Evolutionary conservation across 2,329 filamentous ascomycete species (phyloP).

Genomic region (Botrytis fragariae): DNA sequence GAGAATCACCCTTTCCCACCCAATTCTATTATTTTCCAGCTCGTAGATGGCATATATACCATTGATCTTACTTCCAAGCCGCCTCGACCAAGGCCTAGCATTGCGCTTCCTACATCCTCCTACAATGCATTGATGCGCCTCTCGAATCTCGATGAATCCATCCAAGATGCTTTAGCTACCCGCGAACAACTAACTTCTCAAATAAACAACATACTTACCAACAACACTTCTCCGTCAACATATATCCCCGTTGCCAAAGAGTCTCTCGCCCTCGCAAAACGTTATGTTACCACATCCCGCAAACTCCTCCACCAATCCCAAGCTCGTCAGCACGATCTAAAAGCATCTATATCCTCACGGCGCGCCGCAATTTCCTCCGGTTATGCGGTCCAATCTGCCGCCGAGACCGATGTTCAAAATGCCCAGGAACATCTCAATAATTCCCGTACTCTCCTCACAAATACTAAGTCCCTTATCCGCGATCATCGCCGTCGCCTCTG

Average conservation of each 20-base stretch:
- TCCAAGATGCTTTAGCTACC: conserved; percentile 82
- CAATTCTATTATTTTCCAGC: conserved; percentile 82
- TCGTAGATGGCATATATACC: conserved; percentile 83
- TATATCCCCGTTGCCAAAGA: conserved; percentile 51
- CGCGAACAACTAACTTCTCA: conserved; percentile 72
- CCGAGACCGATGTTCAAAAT: conserved; percentile 59
- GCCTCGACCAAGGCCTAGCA: conserved; percentile 50
- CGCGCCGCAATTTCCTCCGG: conserved; percentile 66
- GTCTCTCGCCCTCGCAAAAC: conserved; percentile 47
- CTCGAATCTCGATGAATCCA: conserved; percentile 83
- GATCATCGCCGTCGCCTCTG: conserved; percentile 88
- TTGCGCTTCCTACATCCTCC: conserved; percentile 64
- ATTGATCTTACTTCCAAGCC: conserved; percentile 58
- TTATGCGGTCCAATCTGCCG: conserved; percentile 55
- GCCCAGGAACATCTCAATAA: conserved; percentile 58
- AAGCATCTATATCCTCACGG: conserved; percentile 62
- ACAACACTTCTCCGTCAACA: conserved; percentile 41
- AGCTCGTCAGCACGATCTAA: conserved; percentile 64
- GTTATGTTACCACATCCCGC: conserved; percentile 60
- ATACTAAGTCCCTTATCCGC: conserved; percentile 64
- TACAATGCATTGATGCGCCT: conserved; percentile 88
- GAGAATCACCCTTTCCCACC: conserved; percentile 69
- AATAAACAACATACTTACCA: conserved; percentile 61
- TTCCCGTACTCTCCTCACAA: conserved; percentile 53
- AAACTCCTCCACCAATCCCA: conserved; percentile 62